Conservation (phyloP, 306 rosid genomes). For the Cicer yamashitae region DNA sequence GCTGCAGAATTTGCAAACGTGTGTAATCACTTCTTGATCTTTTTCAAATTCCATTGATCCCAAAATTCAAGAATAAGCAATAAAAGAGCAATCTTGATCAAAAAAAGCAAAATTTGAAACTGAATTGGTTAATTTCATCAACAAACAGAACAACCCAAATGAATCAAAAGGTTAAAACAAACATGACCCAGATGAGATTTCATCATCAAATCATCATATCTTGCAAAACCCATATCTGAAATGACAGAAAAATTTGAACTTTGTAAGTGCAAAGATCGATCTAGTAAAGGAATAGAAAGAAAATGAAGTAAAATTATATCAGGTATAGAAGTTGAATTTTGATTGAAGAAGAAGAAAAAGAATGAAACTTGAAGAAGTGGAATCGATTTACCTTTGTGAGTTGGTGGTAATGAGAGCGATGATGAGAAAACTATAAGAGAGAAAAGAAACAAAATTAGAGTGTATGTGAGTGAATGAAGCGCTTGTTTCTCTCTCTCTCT, state of each 20-base stretch:
- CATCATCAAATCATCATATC: neutral
- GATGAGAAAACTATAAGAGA: constrained; percentile 42
- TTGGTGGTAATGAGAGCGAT: constrained; percentile 55
- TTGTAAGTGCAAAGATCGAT: neutral
- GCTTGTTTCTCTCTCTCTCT: constrained; percentile 50
- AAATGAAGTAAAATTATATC: neutral
- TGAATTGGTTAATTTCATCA: neutral
- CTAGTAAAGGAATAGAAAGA: constrained; percentile 14
- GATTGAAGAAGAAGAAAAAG: constrained; percentile 10
- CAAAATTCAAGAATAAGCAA: neutral
- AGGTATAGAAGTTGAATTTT: constrained; percentile 41
- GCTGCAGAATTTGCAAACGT: constrained; percentile 78
- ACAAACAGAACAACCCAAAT: neutral
- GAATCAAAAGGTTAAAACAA: neutral
- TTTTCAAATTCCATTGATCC: constrained; percentile 51
- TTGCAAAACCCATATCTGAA: constrained; percentile 26
- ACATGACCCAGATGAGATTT: constrained; percentile 15
- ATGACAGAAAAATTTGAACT: constrained; percentile 1
- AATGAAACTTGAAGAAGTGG: constrained; percentile 36
- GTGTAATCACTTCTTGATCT: constrained; percentile 58
- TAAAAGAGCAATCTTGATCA: neutral
- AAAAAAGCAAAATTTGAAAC: neutral
- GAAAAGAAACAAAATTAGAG: constrained; percentile 26
- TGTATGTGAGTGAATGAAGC: constrained; percentile 49
- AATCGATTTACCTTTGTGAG: constrained; percentile 48